Base-by-base conservation (phyloP, 1,284 basidiomycete species). In the Phellinidium pouzarii region DNA sequence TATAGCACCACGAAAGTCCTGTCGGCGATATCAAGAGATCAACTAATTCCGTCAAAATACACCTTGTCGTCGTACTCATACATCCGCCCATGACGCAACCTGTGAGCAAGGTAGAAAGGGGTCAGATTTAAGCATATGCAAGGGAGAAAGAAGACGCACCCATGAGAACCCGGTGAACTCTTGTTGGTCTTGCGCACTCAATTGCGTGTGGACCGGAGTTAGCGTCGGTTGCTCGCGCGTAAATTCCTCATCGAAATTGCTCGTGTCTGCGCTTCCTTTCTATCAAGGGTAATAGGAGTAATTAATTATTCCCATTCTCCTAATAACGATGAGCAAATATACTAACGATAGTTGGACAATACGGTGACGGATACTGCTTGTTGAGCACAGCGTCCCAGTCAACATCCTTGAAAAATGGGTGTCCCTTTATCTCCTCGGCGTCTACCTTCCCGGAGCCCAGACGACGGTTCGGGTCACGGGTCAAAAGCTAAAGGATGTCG, bases 381-480 rank as follows among this genome's bases (percentile, higher is more conserved):
- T 96, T 77, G 60, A 96, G 71, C 36, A 99, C 89, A 67, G 97
- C 94, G 62, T 98, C 94, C 71, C 91, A 99, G 72, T 77, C 96
- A 58, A 96, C 88, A 65, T 98, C 95, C 67, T 94, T 91, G 79
- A 99, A 99, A 81, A 99, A 99, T 11, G 93, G 84, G 69, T 99
- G 96, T 55, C 82, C 78, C 74, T 99, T 99, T 75, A 99, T 96
- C 63, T 98, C 96, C 62, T 93, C 91, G 0, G 96, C 96, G 63
- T 99, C 96, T 47, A 80, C 81, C 62, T 93, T 90, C 7, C 86
- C 86, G n/a, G 94, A 89, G 22, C 96, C 96, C n/a, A 99, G 77
- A 57, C 96, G 88, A 43, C 90, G 87, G 23, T 70, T 65, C n/a
- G 96, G 94, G 66, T 99, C 96, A 40, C 95, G 84, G 1, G 93